Base-by-base conservation (phyloP, 148 eudicot genomes). In the Spergularia marina region DNA sequence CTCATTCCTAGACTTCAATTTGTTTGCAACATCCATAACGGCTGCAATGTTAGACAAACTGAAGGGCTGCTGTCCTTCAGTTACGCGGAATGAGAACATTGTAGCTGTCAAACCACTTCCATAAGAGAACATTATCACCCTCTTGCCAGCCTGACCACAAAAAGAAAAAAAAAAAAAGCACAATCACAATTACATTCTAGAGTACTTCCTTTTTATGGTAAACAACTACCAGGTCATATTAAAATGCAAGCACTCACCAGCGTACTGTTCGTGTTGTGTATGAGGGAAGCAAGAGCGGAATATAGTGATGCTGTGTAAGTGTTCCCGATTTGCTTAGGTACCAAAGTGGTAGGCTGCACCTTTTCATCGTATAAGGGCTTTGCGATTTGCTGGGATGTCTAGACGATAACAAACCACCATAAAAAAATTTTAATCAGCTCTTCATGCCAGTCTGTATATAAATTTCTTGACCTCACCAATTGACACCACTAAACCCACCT, bases 251-350 rank as follows among this genome's bases (percentile, higher is more conserved):
- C 52, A 71, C 76, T 79, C 80, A 96, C 99, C 97, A 96, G 80
- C 49, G 97, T 78, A 78, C 74, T 86, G 53, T 81, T 70, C 78
- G 92, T 92, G 77, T 87, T 92, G 89, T 96, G 95, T 76, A 96
- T 18, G 51, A 96, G 93, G 56, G 99, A 96, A 49, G 85, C 99
- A 64, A 96, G 89, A 53, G 99, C 99, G 4, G 93, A 88, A 83
- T 96, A 96, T 53, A 96, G 79, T 76, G 99, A 96, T 58, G 99
- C 99, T 57, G 99, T 96, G 83, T 96, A 92, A 86, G 93, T 92
- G 86, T 96, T 96, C 30, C 99, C 99, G 14, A 96, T 87, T 87
- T 96, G 98, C 81, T 96, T 92, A 11, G 98, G 99, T 76, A 96
- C 13, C 85, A 92, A 84, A 53, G 99, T 91, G 74, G 89, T 72